phyloP scores from a whole-genome alignment of 208 protist genomes.

The Kentomonas sorsogonicus region DNA sequence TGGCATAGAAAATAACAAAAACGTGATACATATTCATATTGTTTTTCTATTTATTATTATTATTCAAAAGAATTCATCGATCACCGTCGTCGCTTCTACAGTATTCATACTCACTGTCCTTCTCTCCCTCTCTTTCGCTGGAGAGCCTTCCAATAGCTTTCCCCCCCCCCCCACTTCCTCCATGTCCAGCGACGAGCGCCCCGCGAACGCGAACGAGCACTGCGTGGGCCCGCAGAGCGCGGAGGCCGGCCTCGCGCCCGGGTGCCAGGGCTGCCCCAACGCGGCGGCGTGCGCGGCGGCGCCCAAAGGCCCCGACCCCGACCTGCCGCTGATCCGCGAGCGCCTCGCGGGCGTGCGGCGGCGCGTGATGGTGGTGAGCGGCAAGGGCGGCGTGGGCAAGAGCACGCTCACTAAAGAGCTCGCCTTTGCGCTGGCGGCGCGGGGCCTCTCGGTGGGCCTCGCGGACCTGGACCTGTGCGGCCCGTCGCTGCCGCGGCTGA shows the following conservation, averaged over 20 bases:
- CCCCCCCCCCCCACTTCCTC: background rate
- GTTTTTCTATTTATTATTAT: conserved; percentile 8
- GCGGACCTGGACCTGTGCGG: conserved; percentile 99
- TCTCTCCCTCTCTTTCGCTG: too few relatives aligned
- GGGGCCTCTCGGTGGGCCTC: conserved; percentile 93
- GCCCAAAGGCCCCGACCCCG: conserved; percentile 91
- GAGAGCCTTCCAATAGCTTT: background rate
- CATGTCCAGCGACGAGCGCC: conserved; percentile 4
- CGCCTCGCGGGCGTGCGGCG: conserved; percentile 69
- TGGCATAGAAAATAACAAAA: background rate
- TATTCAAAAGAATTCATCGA: conserved; percentile 4
- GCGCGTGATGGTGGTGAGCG: conserved; percentile 89
- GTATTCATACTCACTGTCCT: too few relatives aligned
- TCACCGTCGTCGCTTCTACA: too few relatives aligned
- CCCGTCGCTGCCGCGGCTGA: conserved; percentile 90
- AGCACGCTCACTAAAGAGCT: conserved; percentile 91
- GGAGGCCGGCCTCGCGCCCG: conserved; percentile 91
- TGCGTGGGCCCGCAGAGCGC: conserved; percentile 95
- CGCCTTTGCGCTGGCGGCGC: conserved; percentile 68
- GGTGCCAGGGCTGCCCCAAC: conserved; percentile 98
- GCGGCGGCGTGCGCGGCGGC: conserved; percentile 92
- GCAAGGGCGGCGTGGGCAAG: conserved; percentile 95
- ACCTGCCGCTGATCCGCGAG: conserved; percentile 79
- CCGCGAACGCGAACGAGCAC: conserved; percentile 48
- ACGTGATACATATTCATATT: background rate